Evolutionary conservation across 352 stramenopile genomes (phyloP).

Genomic region (Phytopythium montanum): DNA sequence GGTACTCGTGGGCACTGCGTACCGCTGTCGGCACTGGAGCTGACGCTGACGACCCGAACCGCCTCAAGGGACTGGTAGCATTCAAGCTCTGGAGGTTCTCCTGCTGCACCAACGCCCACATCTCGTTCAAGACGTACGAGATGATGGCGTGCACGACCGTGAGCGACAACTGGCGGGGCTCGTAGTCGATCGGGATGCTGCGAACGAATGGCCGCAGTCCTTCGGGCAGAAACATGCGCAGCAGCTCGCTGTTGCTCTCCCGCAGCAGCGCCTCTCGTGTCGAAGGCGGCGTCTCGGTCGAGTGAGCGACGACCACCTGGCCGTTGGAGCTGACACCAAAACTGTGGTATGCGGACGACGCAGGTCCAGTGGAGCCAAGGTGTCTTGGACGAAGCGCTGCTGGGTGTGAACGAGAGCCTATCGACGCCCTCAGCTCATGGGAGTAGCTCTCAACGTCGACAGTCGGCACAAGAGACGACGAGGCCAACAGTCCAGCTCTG

Average conservation of each 20-base stretch:
- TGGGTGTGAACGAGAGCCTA: background rate
- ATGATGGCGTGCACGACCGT: conserved; percentile 32
- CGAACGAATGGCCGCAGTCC: conserved; percentile 26
- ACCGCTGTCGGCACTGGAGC: conserved; percentile 9
- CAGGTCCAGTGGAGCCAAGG: background rate
- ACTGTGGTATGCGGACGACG: background rate
- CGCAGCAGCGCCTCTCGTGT: conserved; percentile 3
- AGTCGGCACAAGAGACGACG: background rate
- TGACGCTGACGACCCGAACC: background rate
- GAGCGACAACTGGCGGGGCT: conserved; percentile 33
- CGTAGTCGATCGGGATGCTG: conserved; percentile 30
- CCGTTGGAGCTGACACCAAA: conserved; percentile 1
- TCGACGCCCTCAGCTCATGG: background rate
- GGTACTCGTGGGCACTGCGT: conserved; percentile 27
- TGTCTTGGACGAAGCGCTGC: background rate
- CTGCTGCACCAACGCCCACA: conserved; percentile 34
- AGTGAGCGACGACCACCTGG: background rate
- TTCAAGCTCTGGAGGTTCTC: conserved; percentile 1
- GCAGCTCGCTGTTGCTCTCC: conserved; percentile 24
- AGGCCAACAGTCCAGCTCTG: background rate
- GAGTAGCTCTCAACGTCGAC: background rate
- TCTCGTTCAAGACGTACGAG: conserved; percentile 45
- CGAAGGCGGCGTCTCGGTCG: background rate
- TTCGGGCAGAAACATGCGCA: conserved; percentile 29
- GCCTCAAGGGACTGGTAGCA: background rate